phyloP scores from a whole-genome alignment of 208 protist species.

The Leishmania tarentolae region DNA sequence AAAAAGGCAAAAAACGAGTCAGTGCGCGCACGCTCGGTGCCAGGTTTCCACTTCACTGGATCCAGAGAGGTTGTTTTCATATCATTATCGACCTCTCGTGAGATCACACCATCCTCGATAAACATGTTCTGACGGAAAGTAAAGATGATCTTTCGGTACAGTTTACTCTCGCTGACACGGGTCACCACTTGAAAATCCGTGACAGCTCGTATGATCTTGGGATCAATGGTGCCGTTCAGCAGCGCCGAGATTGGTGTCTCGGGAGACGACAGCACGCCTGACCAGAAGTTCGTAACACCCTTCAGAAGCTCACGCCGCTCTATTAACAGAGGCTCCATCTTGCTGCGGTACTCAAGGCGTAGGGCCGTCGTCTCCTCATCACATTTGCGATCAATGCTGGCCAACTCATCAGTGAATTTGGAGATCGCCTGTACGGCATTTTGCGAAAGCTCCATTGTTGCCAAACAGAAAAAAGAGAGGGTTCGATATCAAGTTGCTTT shows the following conservation, averaged over 20 bases:
- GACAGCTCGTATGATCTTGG: constrained; percentile 77
- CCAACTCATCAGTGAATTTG: constrained; percentile 43
- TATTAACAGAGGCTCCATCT: constrained; percentile 64
- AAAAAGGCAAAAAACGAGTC: constrained; percentile 86
- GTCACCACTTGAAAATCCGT: constrained; percentile 61
- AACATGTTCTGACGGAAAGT: constrained; percentile 75
- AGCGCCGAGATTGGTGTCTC: constrained; percentile 45
- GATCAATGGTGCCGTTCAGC: constrained; percentile 79
- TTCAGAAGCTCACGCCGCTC: constrained; percentile 54
- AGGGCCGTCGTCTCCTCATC: constrained; percentile 30
- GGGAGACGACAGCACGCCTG: constrained; percentile 41
- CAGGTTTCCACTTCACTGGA: constrained; percentile 76
- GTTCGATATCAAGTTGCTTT: background rate
- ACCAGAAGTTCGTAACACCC: constrained; percentile 65
- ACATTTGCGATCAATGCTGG: constrained; percentile 36
- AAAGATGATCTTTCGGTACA: constrained; percentile 56
- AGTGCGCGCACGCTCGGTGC: constrained; percentile 56
- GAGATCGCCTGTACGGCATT: constrained; percentile 33
- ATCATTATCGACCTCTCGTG: constrained; percentile 52
- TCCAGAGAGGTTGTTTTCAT: constrained; percentile 56
- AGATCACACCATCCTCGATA: constrained; percentile 60
- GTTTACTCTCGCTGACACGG: constrained; percentile 36
- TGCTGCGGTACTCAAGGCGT: constrained; percentile 41
- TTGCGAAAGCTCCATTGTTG: constrained; percentile 30
- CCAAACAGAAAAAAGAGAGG: background rate